Conservation (phyloP, 148 eudicot genomes). For the Diospyros kaki region DNA sequence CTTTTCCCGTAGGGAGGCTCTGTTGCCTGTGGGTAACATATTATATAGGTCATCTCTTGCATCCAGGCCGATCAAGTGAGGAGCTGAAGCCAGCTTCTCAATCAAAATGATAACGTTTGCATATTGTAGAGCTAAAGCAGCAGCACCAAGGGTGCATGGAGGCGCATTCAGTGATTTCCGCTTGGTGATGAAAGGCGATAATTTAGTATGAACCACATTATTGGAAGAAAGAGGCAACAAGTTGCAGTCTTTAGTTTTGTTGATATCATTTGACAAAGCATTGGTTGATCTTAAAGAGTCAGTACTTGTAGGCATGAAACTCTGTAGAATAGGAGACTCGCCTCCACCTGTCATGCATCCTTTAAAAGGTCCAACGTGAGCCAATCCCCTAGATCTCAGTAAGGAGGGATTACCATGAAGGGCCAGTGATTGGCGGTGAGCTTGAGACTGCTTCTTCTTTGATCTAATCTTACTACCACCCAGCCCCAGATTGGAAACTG, state of each 20-base stretch:
- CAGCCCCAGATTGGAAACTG: conserved; percentile 57
- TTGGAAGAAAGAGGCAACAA: conserved; percentile 14
- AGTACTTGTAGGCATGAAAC: conserved; percentile 31
- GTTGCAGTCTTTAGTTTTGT: conserved; percentile 12
- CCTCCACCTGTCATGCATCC: conserved; percentile 62
- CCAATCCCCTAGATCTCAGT: conserved; percentile 36
- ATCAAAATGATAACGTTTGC: conserved; percentile 74
- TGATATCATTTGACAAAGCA: conserved; percentile 15
- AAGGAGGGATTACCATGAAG: conserved; percentile 30
- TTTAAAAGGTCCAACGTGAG: conserved; percentile 59
- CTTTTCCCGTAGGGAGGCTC: conserved; percentile 51
- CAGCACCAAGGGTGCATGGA: conserved; percentile 58
- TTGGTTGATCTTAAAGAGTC: conserved; percentile 30
- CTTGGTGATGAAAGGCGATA: conserved; percentile 38
- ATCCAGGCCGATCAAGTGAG: conserved; percentile 70
- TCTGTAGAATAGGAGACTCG: conserved; percentile 54
- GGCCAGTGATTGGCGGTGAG: conserved; percentile 22
- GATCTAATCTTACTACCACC: conserved; percentile 35
- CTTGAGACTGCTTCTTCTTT: conserved; percentile 33
- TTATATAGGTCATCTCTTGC: conserved; percentile 85
- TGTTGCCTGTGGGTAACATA: conserved; percentile 66
- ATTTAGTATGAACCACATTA: conserved; percentile 14
- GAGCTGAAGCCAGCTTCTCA: conserved; percentile 74
- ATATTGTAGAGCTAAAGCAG: conserved; percentile 79
- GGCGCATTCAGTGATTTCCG: conserved; percentile 41